A percentile compares a stretch with the other conserved stretches of the same genome.
phyloP scores from a whole-genome alignment of 768 basidiomycete genomes.

The Rhodotorula sphaerocarpa region DNA sequence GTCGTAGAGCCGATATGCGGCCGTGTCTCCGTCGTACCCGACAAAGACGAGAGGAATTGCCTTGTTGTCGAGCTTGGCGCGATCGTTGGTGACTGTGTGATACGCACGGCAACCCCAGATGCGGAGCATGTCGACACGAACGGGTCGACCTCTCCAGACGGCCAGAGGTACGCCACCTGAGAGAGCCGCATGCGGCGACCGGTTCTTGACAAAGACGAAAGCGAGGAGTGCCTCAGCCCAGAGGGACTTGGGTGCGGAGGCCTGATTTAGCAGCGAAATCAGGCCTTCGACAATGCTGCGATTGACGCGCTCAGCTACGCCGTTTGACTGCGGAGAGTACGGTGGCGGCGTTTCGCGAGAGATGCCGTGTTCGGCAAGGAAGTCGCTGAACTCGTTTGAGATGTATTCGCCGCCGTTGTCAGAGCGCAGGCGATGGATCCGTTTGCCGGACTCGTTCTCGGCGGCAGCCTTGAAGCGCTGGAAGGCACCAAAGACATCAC shows the following conservation, averaged over 20 bases:
- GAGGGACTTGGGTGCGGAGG: background rate
- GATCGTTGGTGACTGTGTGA: background rate
- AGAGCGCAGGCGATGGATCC: slow-evolving; percentile 33
- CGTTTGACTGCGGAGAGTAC: background rate
- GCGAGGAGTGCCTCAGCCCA: slow-evolving; percentile 8
- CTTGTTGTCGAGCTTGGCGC: slow-evolving; percentile 6
- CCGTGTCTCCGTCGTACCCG: slow-evolving; percentile 3
- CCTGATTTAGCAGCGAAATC: background rate
- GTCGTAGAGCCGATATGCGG: slow-evolving; percentile 10
- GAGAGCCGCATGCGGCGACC: background rate
- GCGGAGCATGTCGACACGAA: slow-evolving; percentile 1
- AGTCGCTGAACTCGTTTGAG: background rate
- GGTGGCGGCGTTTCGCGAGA: slow-evolving; percentile 4
- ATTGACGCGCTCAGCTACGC: background rate
- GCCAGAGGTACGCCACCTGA: background rate
- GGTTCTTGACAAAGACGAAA: slow-evolving; percentile 3
- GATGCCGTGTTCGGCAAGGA: background rate
- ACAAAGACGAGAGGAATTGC: background rate
- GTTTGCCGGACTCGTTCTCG: slow-evolving; percentile 27
- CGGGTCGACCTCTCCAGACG: background rate
- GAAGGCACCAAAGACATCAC: slow-evolving; percentile 17
- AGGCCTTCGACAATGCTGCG: background rate
- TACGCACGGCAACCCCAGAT: slow-evolving; percentile 1
- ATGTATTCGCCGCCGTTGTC: slow-evolving; percentile 41
- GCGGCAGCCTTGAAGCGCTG: slow-evolving; percentile 27